These are phyloP conservation scores for Picea abies DNA, from an alignment of 83 land plant species.

Conservation along the genomic window DNA sequence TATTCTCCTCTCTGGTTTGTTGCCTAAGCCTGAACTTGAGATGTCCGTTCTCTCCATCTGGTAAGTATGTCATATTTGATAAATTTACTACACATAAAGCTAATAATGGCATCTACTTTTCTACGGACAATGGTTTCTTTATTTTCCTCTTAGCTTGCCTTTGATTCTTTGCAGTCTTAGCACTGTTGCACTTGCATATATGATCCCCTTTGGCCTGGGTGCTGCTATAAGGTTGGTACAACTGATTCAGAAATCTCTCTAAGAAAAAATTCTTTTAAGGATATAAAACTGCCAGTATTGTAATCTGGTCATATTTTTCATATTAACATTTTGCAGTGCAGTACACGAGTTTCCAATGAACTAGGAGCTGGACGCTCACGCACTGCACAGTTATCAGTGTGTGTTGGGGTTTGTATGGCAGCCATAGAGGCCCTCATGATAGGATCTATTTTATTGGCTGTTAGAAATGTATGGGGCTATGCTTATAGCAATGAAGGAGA, in stretches of 20 bases:
- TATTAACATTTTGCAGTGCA: not conserved
- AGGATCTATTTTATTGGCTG: slow-evolving; percentile 14
- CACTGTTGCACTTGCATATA: slow-evolving; percentile 45
- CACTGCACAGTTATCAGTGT: slow-evolving; percentile 32
- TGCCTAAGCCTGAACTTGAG: slow-evolving; percentile 85
- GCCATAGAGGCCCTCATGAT: slow-evolving; percentile 15
- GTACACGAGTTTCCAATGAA: slow-evolving; percentile 40
- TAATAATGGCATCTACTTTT: not conserved
- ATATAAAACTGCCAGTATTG: not conserved
- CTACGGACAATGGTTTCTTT: not conserved
- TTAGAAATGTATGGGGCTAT: slow-evolving; percentile 50
- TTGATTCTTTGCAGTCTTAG: slow-evolving; percentile 42
- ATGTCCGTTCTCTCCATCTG: slow-evolving; percentile 73
- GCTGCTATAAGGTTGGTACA: slow-evolving; percentile 54
- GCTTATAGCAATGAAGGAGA: slow-evolving; percentile 53
- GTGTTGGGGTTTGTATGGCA: slow-evolving; percentile 18
- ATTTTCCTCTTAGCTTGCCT: not conserved
- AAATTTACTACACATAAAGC: not conserved
- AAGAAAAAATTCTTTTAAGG: not conserved
- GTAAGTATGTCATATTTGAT: slow-evolving; percentile 24
- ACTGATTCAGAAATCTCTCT: not conserved
- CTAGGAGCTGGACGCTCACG: slow-evolving; percentile 31
- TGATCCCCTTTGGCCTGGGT: too few relatives aligned
- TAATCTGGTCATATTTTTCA: not conserved
- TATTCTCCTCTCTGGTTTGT: slow-evolving; percentile 72